Base-by-base conservation (phyloP, 129 eudicot species). In the Escallonia rubra region DNA sequence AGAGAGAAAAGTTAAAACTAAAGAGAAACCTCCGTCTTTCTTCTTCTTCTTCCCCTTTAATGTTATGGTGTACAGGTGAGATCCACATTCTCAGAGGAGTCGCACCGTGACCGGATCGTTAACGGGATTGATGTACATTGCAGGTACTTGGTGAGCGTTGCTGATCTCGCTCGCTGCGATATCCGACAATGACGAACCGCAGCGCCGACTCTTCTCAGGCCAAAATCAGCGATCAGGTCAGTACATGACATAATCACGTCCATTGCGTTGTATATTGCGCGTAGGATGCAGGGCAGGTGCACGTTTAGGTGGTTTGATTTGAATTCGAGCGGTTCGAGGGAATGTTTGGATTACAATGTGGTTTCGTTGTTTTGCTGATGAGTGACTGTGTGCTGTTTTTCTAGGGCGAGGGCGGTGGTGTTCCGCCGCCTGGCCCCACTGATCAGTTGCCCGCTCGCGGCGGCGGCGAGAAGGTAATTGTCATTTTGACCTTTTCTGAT, bases 391-490 rank as follows among this genome's bases (percentile, higher is more conserved):
- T 59, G 6, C 34, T 74, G 61, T 51, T 55, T 59, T 68, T 59
- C 52, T 38, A 80, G 88, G 85, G 74, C 63, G 76, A 76, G 41
- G 77, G 77, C 46, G 80, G 78, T 68, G 68, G 75, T 69, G 49
- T 63, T n/a, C 77, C 63, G 10, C 67, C 76, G 67, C 16, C 71
- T 41, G 86, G 73, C 43, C 64, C 71, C 23, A n/a, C 66, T 50
- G 85, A 76, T 70, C 76, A 73, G 41, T 76, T 59, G 43, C 46
- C 53, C 71, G 50, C 81, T 63, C 83, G 77, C 44, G 58, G 10
- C 44, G 58, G 10, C 44, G 85, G 81, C 72, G 76, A 76, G 64
- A 80, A 85, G 91, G 91, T 82, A 15, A 9, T 39, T 44, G 52
- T 41, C 11, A 48, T n/a, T 43, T 45, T 16, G 61, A 23, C 34